Evolutionary conservation across 345 rosid species (phyloP), one percentile per base, ranked within the genome.

Genomic region (Populus euphratica): DNA sequence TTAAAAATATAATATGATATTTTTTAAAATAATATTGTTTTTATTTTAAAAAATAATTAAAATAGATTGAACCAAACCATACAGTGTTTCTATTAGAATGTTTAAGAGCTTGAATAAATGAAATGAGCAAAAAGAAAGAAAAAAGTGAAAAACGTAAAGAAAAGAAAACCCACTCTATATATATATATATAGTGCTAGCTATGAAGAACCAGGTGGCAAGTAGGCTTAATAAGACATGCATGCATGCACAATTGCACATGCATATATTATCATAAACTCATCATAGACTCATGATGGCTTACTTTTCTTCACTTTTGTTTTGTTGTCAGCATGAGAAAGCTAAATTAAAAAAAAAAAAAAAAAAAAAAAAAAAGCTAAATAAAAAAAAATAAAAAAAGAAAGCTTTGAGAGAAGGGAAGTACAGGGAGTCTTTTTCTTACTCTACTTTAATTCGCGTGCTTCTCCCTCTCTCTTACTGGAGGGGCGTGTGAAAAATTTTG

Each of bases 281-380:
- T 68, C 38, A 73, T 79, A 68, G 81, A 69, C 77, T 79, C 68
- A 73, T 73, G 77, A 68, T 79, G 20, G 74, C 77, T 73, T 59
- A 71, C 56, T 68, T 68, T 79, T 73, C 77, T 73, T 59, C 69
- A 73, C 77, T 73, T 73, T 73, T 68, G 77, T 35, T 59, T 73
- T 43, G 21, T 68, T 61, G 74, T 79, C 77, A 79, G 81, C 81
- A 67, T 43, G 74, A 64, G 41, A 73, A 78, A 78, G 70, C 36
- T 43, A 43, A 43, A 43, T 11, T 11, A 59, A 8, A 4, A 10
- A 59, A n/a, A 10, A 1, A 50, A 64, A 31, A 50, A 49, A 72
- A 70, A 68, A 73, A 67, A 65, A 52, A 73, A 63, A 77, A 52
- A 73, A 78, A 78, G 70, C 36, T 43, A 43, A 43, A 43, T 11